Conservation (phyloP, 2,329 filamentous ascomycete species). For the Arthrobotrys conoides region DNA sequence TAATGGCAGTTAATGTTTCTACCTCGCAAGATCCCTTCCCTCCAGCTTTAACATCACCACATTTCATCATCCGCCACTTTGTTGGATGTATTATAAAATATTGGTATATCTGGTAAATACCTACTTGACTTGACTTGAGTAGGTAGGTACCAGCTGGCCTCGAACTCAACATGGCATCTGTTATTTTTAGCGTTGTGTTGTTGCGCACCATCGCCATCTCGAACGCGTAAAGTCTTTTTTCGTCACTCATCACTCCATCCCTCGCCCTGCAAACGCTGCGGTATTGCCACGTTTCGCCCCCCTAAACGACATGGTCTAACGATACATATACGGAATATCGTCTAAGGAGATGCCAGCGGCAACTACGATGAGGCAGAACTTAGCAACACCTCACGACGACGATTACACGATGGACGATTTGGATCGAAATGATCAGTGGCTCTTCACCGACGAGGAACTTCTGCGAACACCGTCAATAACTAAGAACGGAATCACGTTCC, state of each 20-base stretch:
- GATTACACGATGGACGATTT: slow-evolving; percentile 56
- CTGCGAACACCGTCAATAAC: slow-evolving; percentile 86
- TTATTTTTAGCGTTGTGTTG: slow-evolving; percentile 53
- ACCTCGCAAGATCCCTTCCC: neutral
- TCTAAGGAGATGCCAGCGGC: slow-evolving; percentile 56
- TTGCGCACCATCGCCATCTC: slow-evolving; percentile 40
- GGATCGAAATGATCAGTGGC: slow-evolving; percentile 77
- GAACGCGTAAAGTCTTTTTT: slow-evolving; percentile 37
- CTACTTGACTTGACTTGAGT: neutral
- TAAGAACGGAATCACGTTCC: slow-evolving; percentile 81
- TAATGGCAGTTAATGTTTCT: slow-evolving; percentile 12
- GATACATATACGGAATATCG: slow-evolving; percentile 30
- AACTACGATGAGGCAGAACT: slow-evolving; percentile 53
- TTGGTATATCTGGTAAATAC: neutral
- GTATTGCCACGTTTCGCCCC: slow-evolving; percentile 58
- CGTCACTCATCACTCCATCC: slow-evolving; percentile 42
- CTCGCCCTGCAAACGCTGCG: slow-evolving; percentile 60
- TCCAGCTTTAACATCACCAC: neutral
- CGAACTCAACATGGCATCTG: slow-evolving; percentile 14
- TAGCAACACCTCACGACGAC: slow-evolving; percentile 48
- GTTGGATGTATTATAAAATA: neutral
- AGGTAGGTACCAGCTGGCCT: neutral
- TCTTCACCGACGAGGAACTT: slow-evolving; percentile 87
- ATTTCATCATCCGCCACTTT: neutral
- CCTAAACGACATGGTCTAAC: slow-evolving; percentile 50